Evolutionary conservation across 2,329 filamentous ascomycete species (phyloP), one percentile per base, ranked within the genome.

Genomic region (Chalara sp.): DNA sequence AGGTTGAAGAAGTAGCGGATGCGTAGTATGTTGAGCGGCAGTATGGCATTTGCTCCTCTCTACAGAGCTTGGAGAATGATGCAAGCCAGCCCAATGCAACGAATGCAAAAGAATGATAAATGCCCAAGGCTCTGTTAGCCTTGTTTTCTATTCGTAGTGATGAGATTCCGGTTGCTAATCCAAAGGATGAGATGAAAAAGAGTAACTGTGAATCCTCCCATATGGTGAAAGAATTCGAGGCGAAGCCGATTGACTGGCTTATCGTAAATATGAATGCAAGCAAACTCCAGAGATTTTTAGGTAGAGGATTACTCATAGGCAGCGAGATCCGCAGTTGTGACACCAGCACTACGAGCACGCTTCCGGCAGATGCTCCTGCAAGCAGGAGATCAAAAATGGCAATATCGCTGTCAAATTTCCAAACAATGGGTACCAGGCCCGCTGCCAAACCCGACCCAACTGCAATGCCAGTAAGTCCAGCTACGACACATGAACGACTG

Each of bases 1-100:
- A 96, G 1, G 91, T 97, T 0, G 93, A 97, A 0, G 92, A 96
- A 3, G 85, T 88, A 7, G 86, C 81, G 0, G 92, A 96, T 5
- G 90, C 86, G 65, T 99, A 99, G 72, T 96, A 99, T 0, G 93
- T 96, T 2, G 92, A 96, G 49, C 81, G 83, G 73, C 93, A 99
- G 71, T 86, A 95, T 0, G 93, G 93, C 89, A 97, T 96, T 71
- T 99, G 93, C 71, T 99, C 93, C 68, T 99, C 93, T 52, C 93
- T 86, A 66, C 93, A 99, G 21, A 99, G 82, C 58, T 90, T 87
- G 7, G 93, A 96, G 58, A 92, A 83, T 1, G 91, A 95, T 1
- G 90, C 86, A 3, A 92, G 49, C 49, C 92, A 84, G 11, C 85
- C 86, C 10, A 97, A 76, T 5, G 89, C 65, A 51, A 93, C 75